Evolutionary conservation across 345 rosid genomes (phyloP).

Genomic region (Passiflora organensis): DNA sequence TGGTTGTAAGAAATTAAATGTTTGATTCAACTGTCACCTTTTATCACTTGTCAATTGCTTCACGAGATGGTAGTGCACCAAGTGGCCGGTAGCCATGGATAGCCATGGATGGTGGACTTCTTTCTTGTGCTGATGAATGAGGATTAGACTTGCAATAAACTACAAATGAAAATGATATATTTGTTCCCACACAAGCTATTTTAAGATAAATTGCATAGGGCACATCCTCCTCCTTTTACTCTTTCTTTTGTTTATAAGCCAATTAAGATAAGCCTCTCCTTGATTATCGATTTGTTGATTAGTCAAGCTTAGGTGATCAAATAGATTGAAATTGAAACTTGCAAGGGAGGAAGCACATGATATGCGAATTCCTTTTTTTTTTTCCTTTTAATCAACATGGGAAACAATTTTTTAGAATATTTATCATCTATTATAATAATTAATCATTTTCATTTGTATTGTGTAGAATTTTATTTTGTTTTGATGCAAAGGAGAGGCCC

Average conservation of each 20-base stretch:
- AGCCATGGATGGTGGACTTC: neutral
- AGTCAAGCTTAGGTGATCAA: slow-evolving; percentile 23
- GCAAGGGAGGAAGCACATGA: neutral
- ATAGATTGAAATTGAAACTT: slow-evolving; percentile 22
- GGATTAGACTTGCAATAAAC: neutral
- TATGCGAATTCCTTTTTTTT: neutral
- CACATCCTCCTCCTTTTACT: too few species aligned
- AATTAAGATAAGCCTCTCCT: neutral
- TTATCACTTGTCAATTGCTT: neutral
- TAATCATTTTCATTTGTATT: too few species aligned
- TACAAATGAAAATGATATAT: neutral
- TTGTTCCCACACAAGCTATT: too few species aligned
- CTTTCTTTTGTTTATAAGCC: too few species aligned
- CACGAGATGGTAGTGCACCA: slow-evolving; percentile 3
- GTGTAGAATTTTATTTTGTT: too few species aligned
- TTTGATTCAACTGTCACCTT: neutral
- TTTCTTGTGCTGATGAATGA: neutral
- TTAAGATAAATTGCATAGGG: too few species aligned
- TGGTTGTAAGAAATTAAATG: too few species aligned
- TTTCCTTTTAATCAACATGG: too few species aligned
- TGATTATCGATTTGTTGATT: slow-evolving; percentile 10
- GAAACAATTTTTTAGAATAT: too few species aligned
- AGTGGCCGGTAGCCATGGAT: neutral
- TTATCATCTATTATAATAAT: too few species aligned
- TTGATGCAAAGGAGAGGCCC: slow-evolving; percentile 15